A percentile compares a stretch with the other conserved stretches of the same genome.
Conservation (phyloP, 2,329 filamentous ascomycete genomes). For the Clonostachys byssicola region DNA sequence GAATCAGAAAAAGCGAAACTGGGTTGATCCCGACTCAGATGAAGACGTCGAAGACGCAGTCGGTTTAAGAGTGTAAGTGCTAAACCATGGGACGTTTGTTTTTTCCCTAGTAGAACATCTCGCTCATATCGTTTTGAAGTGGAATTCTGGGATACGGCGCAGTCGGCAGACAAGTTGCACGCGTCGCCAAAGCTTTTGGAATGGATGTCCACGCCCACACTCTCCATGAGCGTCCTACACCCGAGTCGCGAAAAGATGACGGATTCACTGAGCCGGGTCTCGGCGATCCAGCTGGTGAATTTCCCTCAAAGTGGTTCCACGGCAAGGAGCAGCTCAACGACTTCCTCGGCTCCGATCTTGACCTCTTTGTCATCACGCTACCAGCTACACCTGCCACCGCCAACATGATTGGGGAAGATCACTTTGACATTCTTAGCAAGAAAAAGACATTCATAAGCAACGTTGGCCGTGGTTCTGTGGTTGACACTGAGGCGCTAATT, state of each 20-base stretch:
- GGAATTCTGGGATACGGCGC: slow-evolving; percentile 51
- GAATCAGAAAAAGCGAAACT: slow-evolving; percentile 33
- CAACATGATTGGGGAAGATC: slow-evolving; percentile 43
- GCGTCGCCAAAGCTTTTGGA: slow-evolving; percentile 61
- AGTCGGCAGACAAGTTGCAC: slow-evolving; percentile 48
- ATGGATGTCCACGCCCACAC: slow-evolving; percentile 75
- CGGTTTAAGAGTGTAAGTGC: slow-evolving; percentile 41
- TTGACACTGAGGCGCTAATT: slow-evolving; percentile 53
- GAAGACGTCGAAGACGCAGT: slow-evolving; percentile 35
- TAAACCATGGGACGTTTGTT: neutral
- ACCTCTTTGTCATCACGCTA: slow-evolving; percentile 46
- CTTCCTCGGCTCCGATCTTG: slow-evolving; percentile 45
- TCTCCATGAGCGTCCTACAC: slow-evolving; percentile 60
- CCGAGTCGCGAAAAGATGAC: slow-evolving; percentile 57
- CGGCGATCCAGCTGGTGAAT: slow-evolving; percentile 42
- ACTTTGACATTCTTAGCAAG: slow-evolving; percentile 39
- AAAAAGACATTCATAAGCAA: slow-evolving; percentile 62
- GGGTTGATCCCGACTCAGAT: slow-evolving; percentile 26
- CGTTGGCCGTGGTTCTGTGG: slow-evolving; percentile 57
- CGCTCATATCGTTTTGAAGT: slow-evolving; percentile 14
- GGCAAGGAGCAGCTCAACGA: slow-evolving; percentile 41
- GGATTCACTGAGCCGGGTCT: slow-evolving; percentile 68
- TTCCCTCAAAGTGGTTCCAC: slow-evolving; percentile 47
- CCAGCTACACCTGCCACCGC: slow-evolving; percentile 44
- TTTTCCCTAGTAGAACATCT: neutral